Conservation (phyloP, 148 eudicot species). For the Vaccinium macrocarpon region DNA sequence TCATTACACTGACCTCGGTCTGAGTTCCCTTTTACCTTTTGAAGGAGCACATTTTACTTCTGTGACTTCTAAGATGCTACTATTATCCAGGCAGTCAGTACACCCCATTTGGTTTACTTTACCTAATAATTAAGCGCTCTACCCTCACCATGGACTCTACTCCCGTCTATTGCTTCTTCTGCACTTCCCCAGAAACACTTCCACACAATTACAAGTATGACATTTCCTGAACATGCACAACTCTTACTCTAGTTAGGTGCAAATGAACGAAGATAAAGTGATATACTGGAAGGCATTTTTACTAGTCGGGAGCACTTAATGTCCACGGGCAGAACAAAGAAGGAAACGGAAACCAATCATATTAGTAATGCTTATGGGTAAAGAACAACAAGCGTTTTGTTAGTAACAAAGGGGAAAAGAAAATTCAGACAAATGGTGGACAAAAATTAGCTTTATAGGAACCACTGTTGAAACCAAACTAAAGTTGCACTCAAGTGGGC, state of each 20-base stretch:
- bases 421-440: background rate
- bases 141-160: background rate
- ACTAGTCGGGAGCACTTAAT: background rate
- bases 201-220: background rate
- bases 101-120: background rate
- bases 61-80: background rate
- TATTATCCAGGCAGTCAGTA: background rate
- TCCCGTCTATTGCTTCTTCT: background rate
- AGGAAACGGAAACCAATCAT: background rate
- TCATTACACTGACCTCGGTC: background rate
- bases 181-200: background rate
- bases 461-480: background rate
- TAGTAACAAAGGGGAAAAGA: background rate
- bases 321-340: background rate
- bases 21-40: background rate
- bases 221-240: background rate
- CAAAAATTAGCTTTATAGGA: background rate
- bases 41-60: background rate
- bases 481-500: background rate
- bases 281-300: slow-evolving; percentile 5
- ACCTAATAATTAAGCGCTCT: background rate
- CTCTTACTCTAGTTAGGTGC: background rate
- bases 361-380: background rate
- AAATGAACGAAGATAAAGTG: background rate
- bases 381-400: background rate